A percentile compares a stretch with the other conserved stretches of the same genome.
Conservation (phyloP, 371 early-diverging fungal genomes). For the Syncephalis plumigaleata region DNA sequence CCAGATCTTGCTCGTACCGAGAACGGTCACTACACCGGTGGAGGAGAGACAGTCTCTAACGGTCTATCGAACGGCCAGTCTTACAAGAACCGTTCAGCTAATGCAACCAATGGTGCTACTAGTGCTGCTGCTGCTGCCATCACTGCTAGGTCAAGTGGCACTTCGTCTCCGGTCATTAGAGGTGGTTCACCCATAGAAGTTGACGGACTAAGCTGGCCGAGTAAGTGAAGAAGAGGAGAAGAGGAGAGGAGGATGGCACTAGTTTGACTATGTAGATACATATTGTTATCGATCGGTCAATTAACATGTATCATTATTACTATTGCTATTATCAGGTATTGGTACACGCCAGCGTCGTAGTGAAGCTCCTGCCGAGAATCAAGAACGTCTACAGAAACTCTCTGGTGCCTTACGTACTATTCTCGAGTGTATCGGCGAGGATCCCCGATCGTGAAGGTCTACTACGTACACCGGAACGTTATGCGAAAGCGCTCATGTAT, state of each 20-base stretch:
- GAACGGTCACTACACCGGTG: too few relatives aligned
- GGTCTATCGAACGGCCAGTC: too few relatives aligned
- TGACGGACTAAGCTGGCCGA: conserved; percentile 32
- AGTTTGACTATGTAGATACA: too few relatives aligned
- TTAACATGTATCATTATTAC: too few relatives aligned
- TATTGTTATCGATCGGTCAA: too few relatives aligned
- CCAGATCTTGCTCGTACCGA: too few relatives aligned
- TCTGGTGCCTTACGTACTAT: conserved; percentile 76
- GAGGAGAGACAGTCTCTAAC: too few relatives aligned
- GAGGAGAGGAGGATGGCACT: too few relatives aligned
- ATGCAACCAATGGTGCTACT: not conserved
- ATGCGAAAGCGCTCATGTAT: conserved; percentile 94
- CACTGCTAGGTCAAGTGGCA: not conserved
- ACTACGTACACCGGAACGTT: conserved; percentile 87
- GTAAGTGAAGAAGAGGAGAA: too few relatives aligned
- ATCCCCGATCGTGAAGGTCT: conserved; percentile 91
- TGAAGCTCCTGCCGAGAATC: conserved; percentile 52
- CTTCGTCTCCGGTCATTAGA: not conserved
- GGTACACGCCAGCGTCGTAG: conserved; percentile 56
- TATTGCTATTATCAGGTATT: conserved; percentile 19
- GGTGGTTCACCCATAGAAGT: conserved; percentile 11
- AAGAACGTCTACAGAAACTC: conserved; percentile 50
- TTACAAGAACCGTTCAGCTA: too few relatives aligned
- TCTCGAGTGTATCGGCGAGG: conserved; percentile 88
- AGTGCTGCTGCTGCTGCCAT: not conserved